Conservation (phyloP, 2,329 filamentous ascomycete genomes). For the Fusarium palustre region DNA sequence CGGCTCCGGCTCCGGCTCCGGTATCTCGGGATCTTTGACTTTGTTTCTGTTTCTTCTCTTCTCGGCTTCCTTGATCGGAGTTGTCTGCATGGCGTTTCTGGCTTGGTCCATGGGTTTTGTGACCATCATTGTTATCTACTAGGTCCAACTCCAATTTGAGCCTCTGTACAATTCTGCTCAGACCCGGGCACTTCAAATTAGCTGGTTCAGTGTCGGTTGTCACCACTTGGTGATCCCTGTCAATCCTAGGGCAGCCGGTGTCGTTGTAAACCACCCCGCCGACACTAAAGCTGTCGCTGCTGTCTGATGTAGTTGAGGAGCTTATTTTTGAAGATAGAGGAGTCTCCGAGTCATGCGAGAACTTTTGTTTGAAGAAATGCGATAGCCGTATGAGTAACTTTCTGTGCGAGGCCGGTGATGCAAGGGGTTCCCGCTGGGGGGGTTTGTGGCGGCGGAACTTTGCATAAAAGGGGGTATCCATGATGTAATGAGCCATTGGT, state of each 20-base stretch:
- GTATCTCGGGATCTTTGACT: background rate
- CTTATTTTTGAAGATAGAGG: background rate
- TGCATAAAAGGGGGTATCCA: background rate
- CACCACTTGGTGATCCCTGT: background rate
- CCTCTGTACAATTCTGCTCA: background rate
- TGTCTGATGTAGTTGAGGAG: background rate
- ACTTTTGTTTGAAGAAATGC: background rate
- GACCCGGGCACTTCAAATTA: background rate
- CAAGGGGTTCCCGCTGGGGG: background rate
- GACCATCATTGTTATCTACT: background rate
- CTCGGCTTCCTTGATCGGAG: background rate
- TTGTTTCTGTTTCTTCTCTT: conserved; percentile 2
- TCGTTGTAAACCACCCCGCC: background rate
- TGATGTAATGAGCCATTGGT: background rate
- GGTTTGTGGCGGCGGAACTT: background rate
- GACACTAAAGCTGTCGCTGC: background rate
- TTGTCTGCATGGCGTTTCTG: conserved; percentile 1
- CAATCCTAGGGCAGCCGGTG: background rate
- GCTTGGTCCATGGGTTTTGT: background rate
- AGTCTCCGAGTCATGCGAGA: background rate
- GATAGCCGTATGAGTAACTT: background rate
- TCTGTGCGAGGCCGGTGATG: background rate
- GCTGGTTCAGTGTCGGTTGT: background rate
- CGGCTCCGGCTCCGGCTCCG: background rate
- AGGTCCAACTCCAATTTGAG: conserved; percentile 2